Percentiles rank a stretch among this genome's conserved stretches.
phyloP scores from a whole-genome alignment of 1,284 basidiomycete species.

The Rhodotorula sp. region DNA sequence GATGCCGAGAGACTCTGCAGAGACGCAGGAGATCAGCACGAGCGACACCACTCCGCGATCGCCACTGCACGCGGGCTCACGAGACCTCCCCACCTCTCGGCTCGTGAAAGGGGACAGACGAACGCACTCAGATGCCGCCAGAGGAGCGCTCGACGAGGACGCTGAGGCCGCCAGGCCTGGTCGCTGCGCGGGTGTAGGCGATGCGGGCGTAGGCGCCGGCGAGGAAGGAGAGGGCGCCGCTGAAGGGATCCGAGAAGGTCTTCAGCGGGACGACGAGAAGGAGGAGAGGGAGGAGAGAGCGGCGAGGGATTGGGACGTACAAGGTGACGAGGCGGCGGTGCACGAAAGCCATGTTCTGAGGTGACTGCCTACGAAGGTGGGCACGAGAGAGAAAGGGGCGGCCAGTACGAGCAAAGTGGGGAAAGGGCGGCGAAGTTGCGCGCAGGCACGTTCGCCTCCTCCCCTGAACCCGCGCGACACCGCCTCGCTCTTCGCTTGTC shows the following conservation, averaged over 20 bases:
- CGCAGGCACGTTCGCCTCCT: no score
- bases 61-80: background rate
- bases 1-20: no score
- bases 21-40: no score
- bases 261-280: background rate
- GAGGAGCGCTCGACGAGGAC: constrained; percentile 18
- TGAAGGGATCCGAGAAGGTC: background rate
- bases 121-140: constrained; percentile 10
- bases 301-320: constrained; percentile 2
- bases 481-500: background rate
- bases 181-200: background rate
- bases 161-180: background rate
- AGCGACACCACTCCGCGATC: background rate
- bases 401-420: background rate
- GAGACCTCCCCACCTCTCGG: background rate
- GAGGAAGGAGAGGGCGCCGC: constrained; percentile 19
- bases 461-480: no score
- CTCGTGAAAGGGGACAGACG: background rate
- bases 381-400: background rate
- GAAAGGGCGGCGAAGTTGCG: no score
- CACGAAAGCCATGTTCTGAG: background rate
- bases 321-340: constrained; percentile 25
- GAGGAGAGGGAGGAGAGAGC: background rate
- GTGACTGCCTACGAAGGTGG: background rate
- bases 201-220: constrained; percentile 16